Conservation (phyloP, 2,329 filamentous ascomycete species). For the Celoporthe dispersa region DNA sequence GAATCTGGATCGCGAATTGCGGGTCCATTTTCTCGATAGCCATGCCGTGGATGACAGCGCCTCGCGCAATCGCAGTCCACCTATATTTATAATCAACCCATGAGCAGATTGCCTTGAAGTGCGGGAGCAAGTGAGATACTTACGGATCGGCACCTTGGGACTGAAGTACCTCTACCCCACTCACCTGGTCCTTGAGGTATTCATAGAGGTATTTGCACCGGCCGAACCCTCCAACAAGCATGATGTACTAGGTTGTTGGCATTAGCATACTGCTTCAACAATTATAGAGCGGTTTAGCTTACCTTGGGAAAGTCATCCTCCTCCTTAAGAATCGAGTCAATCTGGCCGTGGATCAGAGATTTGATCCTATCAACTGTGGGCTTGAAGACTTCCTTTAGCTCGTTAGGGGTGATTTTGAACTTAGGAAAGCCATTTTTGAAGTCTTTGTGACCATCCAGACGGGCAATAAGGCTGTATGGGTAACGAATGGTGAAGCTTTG, state of each 20-base stretch:
- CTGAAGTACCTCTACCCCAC: conserved; percentile 38
- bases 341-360: conserved; percentile 36
- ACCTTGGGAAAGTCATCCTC: conserved; percentile 36
- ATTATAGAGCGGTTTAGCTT: background rate
- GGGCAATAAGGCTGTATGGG: conserved; percentile 5
- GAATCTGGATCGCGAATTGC: conserved; percentile 10
- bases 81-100: background rate
- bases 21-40: background rate
- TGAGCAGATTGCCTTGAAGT: background rate
- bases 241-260: conserved; percentile 37
- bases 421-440: background rate
- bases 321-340: conserved; percentile 29
- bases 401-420: conserved; percentile 21
- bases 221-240: conserved; percentile 47
- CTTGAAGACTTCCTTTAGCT: conserved; percentile 34
- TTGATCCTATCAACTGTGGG: conserved; percentile 33
- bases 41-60: conserved; percentile 31
- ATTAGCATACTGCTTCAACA: background rate
- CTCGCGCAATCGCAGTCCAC: conserved; percentile 33
- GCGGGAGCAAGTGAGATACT: conserved; percentile 26
- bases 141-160: conserved; percentile 40
- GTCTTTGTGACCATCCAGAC: background rate
- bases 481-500: conserved; percentile 25
- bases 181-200: conserved; percentile 21
- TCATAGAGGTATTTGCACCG: conserved; percentile 37